Base-by-base conservation (phyloP, 148 eudicot species). In the Camellia granthamiana region DNA sequence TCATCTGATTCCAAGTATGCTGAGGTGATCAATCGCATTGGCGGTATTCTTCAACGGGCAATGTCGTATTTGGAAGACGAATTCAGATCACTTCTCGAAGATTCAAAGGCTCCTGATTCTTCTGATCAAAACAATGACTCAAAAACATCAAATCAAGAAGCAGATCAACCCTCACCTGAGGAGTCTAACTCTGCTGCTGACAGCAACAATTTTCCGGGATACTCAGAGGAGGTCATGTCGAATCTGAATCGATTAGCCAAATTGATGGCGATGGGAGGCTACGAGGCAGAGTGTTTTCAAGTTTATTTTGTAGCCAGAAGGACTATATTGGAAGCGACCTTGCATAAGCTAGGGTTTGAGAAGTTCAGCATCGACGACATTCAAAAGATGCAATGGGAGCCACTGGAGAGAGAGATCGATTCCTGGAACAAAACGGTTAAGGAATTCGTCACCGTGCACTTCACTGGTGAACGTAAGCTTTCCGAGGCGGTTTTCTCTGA, bases 21-120 rank as follows among this genome's bases (percentile, higher is more conserved):
- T 23, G 43, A 3, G 1, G 52, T 84, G 1, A 84, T 87, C 49
- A 89, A 85, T 76, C 83, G 83, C 46, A 44, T 81, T 4, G 81
- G 87, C 10, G 79, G 84, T 0, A 78, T 89, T 49, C 86, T 82
- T 54, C 92, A 87, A 42, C 88, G 87, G 0, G 83, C 88, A 62
- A 82, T 89, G 92, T 76, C 87, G 0, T 78, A 83, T 11, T n/a
- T 87, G 60, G 90, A 89, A 84, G 92, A 84, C 5, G 92, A 85
- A 58, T 87, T 85, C 81, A 87, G 81, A 59, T 54, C 77, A 0
- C 70, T 89, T 51, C 82, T 87, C 0, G 90, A 87, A 71, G 87
- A 87, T 72, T 23, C 76, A 0, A 59, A 74, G 23, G 7, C 30
- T 18, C 41, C 18, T 14, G 74, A 80, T 47, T 47, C 64, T 2